phyloP scores from a whole-genome alignment of 1,284 basidiomycete species.

The Acaromyces ingoldii region DNA sequence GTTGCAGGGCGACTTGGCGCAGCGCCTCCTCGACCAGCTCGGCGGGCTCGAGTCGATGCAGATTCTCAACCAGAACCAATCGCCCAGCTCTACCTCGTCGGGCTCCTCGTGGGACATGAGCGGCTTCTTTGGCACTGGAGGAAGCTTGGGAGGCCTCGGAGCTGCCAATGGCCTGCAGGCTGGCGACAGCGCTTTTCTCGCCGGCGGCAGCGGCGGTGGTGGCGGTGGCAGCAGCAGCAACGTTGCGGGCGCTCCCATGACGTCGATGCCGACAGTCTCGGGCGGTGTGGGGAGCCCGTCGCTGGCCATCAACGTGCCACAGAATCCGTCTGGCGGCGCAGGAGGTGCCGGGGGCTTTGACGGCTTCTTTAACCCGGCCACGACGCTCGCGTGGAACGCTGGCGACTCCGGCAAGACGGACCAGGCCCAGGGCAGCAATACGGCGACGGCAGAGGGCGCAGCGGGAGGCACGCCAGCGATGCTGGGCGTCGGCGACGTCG shows the following conservation, averaged over 20 bases:
- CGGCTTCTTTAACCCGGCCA: not conserved
- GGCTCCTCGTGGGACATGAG: not conserved
- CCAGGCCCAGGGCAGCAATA: not conserved
- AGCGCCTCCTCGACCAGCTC: slow-evolving; percentile 5
- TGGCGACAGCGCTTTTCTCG: no score
- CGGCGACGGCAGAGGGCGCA: not conserved
- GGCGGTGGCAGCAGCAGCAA: not conserved
- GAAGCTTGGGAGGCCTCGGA: not conserved
- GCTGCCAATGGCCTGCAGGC: not conserved
- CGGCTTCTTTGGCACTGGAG: not conserved
- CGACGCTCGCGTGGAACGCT: not conserved
- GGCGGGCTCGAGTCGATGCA: slow-evolving; percentile 5
- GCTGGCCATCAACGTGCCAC: slow-evolving; percentile 1
- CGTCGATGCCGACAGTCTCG: not conserved
- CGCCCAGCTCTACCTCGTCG: not conserved
- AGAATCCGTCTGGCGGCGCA: no score
- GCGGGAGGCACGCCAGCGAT: no score
- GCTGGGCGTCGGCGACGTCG: not conserved
- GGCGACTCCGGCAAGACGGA: not conserved
- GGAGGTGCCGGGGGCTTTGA: not conserved
- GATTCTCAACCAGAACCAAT: slow-evolving; percentile 5
- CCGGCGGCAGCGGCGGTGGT: no score
- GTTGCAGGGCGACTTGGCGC: slow-evolving; percentile 1
- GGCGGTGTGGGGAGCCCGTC: not conserved
- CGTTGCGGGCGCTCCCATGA: not conserved